Evolutionary conservation across 305 asterid species (phyloP), one percentile per base, ranked within the genome.

Genomic region (Ajuga reptans): DNA sequence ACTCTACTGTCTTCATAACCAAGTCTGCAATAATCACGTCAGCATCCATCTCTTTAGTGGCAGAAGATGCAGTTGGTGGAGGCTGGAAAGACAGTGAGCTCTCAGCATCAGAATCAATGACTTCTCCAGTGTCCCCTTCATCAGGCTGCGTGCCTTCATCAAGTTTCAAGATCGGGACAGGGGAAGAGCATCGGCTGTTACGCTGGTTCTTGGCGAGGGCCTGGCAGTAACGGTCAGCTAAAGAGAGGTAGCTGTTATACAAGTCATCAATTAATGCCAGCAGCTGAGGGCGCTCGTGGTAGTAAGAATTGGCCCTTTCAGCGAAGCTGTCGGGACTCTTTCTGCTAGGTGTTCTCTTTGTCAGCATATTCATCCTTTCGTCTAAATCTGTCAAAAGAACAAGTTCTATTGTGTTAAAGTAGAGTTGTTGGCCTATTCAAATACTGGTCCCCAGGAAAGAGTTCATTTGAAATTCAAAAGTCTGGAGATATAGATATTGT

Each of bases 151-250:
- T 68, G 4, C 54, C 53, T 15, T 81, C 85, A 12, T 69, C 75
- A 57, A 71, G 72, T 52, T 64, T 78, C 29, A 72, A 54, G n/a
- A 78, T 69, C 0, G 82, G 85, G 17, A 75, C 72, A 0, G 93
- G 90, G 33, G 95, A 86, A 0, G 89, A 70, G 77, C 83, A 82
- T 4, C 83, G 80, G 73, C 87, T 77, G n/a, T 77, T 69, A 4
- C 73, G 64, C 52, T 60, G 80, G 74, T 71, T 87, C 88, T 88
- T 90, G 82, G 87, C 73, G 4, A 88, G 90, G 0, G 84, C 74
- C 65, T 90, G 97, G 77, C 95, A 85, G 79, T 90, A 90, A 43
- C 98, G 92, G 71, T 92, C 95, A 0, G 95, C 98, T 63, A 92
- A 77, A 11, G 91, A 81, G 78, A 92, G 88, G 84, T 90, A 92